These are phyloP conservation scores for Ceriops decandra DNA, from an alignment of 345 rosid species.

Conservation along the genomic window DNA sequence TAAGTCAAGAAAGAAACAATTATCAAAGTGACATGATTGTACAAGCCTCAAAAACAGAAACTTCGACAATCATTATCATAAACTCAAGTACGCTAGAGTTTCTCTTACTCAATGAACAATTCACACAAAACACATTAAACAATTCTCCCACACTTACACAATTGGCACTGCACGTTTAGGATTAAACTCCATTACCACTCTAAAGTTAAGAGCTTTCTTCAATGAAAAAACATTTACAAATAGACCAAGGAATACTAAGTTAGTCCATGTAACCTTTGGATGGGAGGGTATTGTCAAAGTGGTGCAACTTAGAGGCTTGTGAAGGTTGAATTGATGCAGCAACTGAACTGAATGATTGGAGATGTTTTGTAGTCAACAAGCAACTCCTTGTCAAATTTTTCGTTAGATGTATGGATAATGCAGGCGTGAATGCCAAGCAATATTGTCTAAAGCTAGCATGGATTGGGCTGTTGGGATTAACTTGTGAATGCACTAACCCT, in stretches of 20 bases:
- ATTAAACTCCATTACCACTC: neutral
- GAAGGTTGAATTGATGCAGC: constrained; percentile 49
- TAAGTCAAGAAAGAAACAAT: constrained; percentile 21
- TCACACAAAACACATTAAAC: neutral
- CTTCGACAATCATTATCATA: no score
- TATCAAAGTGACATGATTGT: neutral
- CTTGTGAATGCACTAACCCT: constrained; percentile 40
- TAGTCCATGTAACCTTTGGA: constrained; percentile 42
- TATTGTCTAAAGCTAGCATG: constrained; percentile 28
- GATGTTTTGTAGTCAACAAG: constrained; percentile 33
- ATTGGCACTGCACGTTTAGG: neutral
- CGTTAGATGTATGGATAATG: constrained; percentile 27
- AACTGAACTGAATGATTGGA: constrained; percentile 38
- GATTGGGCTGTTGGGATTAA: constrained; percentile 36
- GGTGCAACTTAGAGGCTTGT: constrained; percentile 38
- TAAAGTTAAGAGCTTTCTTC: neutral
- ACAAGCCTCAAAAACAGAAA: no score
- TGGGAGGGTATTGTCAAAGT: constrained; percentile 44
- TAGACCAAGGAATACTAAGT: neutral
- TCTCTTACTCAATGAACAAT: neutral
- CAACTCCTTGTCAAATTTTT: constrained; percentile 23
- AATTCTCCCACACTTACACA: neutral
- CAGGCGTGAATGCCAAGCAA: constrained; percentile 23
- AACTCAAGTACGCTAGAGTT: neutral
- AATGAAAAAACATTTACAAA: neutral